Percentiles rank a stretch among this genome's conserved stretches.
Conservation (phyloP, 2,329 filamentous ascomycete species). For the Penicillium frequentans region DNA sequence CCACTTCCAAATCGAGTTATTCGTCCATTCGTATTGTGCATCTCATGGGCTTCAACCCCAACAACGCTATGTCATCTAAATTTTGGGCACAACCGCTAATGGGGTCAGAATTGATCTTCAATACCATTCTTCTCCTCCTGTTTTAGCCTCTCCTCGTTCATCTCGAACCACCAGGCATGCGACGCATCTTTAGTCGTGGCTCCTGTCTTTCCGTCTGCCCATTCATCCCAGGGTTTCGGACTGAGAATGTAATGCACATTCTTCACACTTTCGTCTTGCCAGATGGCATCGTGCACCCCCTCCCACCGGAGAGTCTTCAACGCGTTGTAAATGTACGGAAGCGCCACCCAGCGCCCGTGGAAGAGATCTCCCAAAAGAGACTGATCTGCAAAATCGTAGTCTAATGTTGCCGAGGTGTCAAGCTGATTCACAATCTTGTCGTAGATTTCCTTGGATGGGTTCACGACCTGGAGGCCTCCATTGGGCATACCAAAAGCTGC, state of each 20-base stretch:
- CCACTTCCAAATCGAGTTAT: not conserved
- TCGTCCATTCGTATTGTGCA: not conserved
- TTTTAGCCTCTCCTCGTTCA: slow-evolving; percentile 40
- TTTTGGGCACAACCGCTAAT: not conserved
- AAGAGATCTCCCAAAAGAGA: slow-evolving; percentile 55
- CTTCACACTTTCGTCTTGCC: slow-evolving; percentile 61
- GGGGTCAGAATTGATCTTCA: slow-evolving; percentile 2
- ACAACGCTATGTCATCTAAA: not conserved
- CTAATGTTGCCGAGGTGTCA: slow-evolving; percentile 43
- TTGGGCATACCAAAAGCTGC: slow-evolving; percentile 60
- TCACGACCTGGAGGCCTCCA: slow-evolving; percentile 60
- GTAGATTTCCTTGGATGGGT: slow-evolving; percentile 54
- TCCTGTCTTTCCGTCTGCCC: slow-evolving; percentile 17
- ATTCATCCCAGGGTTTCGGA: slow-evolving; percentile 65
- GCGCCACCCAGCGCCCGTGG: slow-evolving; percentile 56
- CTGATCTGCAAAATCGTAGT: slow-evolving; percentile 55
- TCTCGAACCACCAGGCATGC: slow-evolving; percentile 59
- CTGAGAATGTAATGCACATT: slow-evolving; percentile 64
- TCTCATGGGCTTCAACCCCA: not conserved
- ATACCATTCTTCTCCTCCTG: slow-evolving; percentile 37
- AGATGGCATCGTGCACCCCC: slow-evolving; percentile 59
- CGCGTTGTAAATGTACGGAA: slow-evolving; percentile 64
- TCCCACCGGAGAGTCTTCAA: slow-evolving; percentile 59
- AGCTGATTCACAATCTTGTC: slow-evolving; percentile 52
- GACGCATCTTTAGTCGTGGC: slow-evolving; percentile 46